Evolutionary conservation across 495 filamentous ascomycete species (phyloP), one percentile per base, ranked within the genome.

Genomic region (Elasticomyces elasticus): DNA sequence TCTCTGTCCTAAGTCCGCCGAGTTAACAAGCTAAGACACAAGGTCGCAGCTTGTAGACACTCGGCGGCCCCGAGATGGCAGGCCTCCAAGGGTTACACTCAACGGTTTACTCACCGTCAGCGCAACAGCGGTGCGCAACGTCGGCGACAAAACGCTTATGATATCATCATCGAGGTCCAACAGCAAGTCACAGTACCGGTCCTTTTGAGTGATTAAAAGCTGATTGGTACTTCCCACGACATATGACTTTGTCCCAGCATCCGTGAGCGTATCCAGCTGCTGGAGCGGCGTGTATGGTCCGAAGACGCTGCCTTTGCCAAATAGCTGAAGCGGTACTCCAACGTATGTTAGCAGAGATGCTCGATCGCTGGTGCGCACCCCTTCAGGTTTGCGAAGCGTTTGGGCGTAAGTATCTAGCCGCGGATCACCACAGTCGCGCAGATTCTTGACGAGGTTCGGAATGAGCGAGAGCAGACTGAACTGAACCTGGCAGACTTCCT

Each of bases 141-240:
- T 85, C 13, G 82, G 71, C 0, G 88, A 92, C 0, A 82, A 83
- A 59, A 96, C 86, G 66, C 79, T 89, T 54, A 97, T 83, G 9
- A 78, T 87, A 56, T 83, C 78, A 62, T 97, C 91, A 67, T 98
- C 92, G 33, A 98, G 81, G 68, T 98, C 97, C 62, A 98, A 89
- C 52, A 98, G 74, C 38, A 97, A 89, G 61, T 98, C 92, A 68
- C 89, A 94, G 69, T 98, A 97, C n/a, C 89, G 81, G 63, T 98
- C 92, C 67, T 82, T 91, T 62, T 97, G 92, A 59, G 95, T 89
- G 42, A 98, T 69, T 25, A 98, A 76, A 40, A 98, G 73, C 15
- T 89, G 94, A 65, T 98, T 98, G 24, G 92, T 98, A 38, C 90
- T 95, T 52, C 92, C 92, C 53, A 97, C 92, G 35, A 98, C 85